Base-by-base conservation (phyloP, 2,329 filamentous ascomycete species). In the Fusarium oligoseptatum region DNA sequence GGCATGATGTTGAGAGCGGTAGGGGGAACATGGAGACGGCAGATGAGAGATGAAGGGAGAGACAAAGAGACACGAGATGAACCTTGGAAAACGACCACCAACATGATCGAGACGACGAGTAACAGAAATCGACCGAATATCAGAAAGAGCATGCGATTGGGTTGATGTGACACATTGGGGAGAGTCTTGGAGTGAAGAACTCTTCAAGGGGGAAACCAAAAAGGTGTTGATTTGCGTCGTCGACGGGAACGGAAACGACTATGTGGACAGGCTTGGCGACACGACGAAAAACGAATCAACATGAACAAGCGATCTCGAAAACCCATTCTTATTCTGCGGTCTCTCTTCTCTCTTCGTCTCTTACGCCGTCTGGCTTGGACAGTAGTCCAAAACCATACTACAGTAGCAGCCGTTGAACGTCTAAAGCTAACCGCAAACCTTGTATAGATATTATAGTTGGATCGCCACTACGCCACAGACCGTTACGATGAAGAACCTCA, bases 401-500 rank as follows among this genome's bases (percentile, higher is more conserved):
- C 50, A 32, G 34, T 37, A 41, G 15, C 56, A 64, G 41, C 68
- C 61, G 24, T 68, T 60, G 68, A 61, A 67, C 20, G 17, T 37
- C 37, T 6, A 48, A 56, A 71, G 71, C 76, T 78, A 77, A 78
- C 58, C 20, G 37, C 29, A 57, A 67, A 58, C 48, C 43, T 67
- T 60, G 15, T 56, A 24, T 50, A 78, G 73, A 76, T 60, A 69
- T 63, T 69, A 41, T 66, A 67, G 60, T 70, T 67, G 61, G 20
- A 74, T 63, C 55, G 60, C 64, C 55, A 58, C 41, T 56, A 71
- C 65, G 71, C 66, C 55, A 72, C 60, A 56, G 37, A 61, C 73
- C 67, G 36, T 67, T 55, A 85, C 76, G 56, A 90, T 90, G 88
- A 89, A 87, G 85, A 83, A 83, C 66, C 77, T 88, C 71, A 74